Evolutionary conservation across 83 land plant species (phyloP).

Genomic region (Picea engelmannii): DNA sequence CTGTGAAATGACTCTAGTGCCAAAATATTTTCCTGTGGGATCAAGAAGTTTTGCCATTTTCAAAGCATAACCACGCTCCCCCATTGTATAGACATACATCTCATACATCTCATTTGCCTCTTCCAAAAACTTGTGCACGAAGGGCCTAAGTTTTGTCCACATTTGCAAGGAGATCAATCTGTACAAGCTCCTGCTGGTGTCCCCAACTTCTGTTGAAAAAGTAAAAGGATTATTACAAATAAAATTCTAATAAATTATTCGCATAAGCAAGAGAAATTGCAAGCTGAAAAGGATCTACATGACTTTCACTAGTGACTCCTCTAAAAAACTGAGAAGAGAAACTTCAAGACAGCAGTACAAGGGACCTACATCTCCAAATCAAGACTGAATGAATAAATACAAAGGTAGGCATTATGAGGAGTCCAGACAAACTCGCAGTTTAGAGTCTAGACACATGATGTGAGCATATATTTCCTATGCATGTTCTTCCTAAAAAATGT

Average conservation of each 20-base stretch:
- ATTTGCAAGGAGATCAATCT: constrained; percentile 54
- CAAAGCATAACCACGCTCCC: constrained; percentile 79
- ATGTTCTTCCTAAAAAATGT: too few relatives aligned
- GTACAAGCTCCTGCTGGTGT: constrained; percentile 25
- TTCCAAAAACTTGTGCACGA: constrained; percentile 70
- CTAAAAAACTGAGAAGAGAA: not conserved
- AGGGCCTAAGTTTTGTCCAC: constrained; percentile 96
- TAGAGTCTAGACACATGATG: too few relatives aligned
- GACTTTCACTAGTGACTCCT: not conserved
- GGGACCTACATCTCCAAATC: too few relatives aligned
- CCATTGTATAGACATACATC: constrained; percentile 98
- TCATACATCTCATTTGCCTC: constrained; percentile 87
- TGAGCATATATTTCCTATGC: too few relatives aligned
- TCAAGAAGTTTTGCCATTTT: constrained; percentile 90
- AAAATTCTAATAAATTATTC: not conserved
- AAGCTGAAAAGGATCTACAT: not conserved
- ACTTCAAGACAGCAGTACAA: too few relatives aligned
- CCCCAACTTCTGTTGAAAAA: constrained; percentile 12
- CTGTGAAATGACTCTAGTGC: constrained; percentile 79
- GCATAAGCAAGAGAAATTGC: not conserved
- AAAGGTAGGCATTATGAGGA: too few relatives aligned
- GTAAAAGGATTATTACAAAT: not conserved
- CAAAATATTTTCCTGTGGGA: constrained; percentile 66
- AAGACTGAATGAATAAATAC: too few relatives aligned
- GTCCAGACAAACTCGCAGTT: too few relatives aligned